These are phyloP conservation scores for Papilionanthe hybrid DNA, from an alignment of 116 monocot species.

Conservation along the genomic window DNA sequence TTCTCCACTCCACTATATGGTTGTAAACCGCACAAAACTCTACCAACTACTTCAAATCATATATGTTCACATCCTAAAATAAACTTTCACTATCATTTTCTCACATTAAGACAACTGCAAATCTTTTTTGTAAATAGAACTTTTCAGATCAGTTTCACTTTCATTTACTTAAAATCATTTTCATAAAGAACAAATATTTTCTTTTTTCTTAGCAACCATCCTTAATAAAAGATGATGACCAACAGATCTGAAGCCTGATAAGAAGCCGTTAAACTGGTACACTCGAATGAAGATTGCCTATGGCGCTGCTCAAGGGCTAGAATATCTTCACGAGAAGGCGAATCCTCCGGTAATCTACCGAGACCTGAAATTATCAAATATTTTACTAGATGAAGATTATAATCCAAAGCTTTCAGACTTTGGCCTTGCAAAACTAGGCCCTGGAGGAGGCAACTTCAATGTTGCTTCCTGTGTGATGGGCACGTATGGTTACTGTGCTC, in stretches of 20 bases:
- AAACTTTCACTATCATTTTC: no score
- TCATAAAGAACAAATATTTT: not conserved
- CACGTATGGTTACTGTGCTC: slow-evolving; percentile 21
- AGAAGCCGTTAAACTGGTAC: slow-evolving; percentile 49
- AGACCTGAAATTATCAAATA: slow-evolving; percentile 63
- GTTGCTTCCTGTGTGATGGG: slow-evolving; percentile 36
- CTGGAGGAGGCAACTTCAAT: slow-evolving; percentile 36
- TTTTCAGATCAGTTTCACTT: no score
- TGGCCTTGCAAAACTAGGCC: slow-evolving; percentile 61
- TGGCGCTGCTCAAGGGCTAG: slow-evolving; percentile 59
- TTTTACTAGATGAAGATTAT: slow-evolving; percentile 47
- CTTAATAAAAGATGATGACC: not conserved
- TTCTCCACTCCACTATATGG: no score
- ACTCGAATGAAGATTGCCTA: slow-evolving; percentile 59
- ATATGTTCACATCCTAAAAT: no score
- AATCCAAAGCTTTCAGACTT: slow-evolving; percentile 60
- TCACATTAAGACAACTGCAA: no score
- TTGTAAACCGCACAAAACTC: no score
- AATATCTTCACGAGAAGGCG: slow-evolving; percentile 62
- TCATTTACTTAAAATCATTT: not conserved
- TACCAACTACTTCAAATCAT: no score
- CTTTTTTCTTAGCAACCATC: not conserved
- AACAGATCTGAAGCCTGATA: slow-evolving; percentile 34
- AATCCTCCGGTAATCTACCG: slow-evolving; percentile 66
- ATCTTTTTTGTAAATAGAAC: no score